A percentile compares a stretch with the other conserved stretches of the same genome.
Conservation (phyloP, 441 rosid species). For the Geranium incanum region DNA sequence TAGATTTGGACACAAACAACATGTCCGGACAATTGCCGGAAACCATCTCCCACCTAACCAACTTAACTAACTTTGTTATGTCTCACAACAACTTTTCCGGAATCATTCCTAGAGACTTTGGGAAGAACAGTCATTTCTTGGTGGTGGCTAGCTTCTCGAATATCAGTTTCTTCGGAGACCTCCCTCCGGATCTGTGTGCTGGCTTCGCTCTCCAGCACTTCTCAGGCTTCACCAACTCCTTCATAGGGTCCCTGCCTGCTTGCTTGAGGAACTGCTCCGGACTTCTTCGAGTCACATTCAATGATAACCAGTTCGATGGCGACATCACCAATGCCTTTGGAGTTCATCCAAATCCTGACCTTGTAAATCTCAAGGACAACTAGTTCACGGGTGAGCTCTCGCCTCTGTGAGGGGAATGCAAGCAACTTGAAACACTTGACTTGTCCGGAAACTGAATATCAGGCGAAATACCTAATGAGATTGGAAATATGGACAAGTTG, state of each 20-base stretch:
- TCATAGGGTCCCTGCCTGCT: slow-evolving; percentile 50
- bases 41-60: slow-evolving; percentile 6
- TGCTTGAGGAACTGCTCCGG: slow-evolving; percentile 47
- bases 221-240: slow-evolving; percentile 38
- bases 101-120: slow-evolving; percentile 31
- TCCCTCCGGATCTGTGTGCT: slow-evolving; percentile 49
- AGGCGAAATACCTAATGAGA: slow-evolving; percentile 43
- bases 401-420: slow-evolving; percentile 49
- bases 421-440: slow-evolving; percentile 37
- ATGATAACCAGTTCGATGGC: slow-evolving; percentile 44
- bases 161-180: slow-evolving; percentile 54
- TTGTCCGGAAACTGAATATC: slow-evolving; percentile 44
- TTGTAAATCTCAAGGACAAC: slow-evolving; percentile 36
- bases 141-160: slow-evolving; percentile 40
- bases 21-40: slow-evolving; percentile 24
- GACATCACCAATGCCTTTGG: slow-evolving; percentile 50
- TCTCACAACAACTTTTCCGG: slow-evolving; percentile 32
- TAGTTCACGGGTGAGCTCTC: slow-evolving; percentile 46
- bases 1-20: slow-evolving; percentile 27
- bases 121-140: slow-evolving; percentile 34
- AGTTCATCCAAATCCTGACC: slow-evolving; percentile 34
- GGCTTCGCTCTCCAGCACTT: slow-evolving; percentile 32
- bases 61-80: slow-evolving; percentile 19
- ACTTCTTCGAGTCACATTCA: slow-evolving; percentile 42
- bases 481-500: slow-evolving; percentile 37